Base-by-base conservation (phyloP, 371 early-diverging fungal species). In the Mortierella sp. region DNA sequence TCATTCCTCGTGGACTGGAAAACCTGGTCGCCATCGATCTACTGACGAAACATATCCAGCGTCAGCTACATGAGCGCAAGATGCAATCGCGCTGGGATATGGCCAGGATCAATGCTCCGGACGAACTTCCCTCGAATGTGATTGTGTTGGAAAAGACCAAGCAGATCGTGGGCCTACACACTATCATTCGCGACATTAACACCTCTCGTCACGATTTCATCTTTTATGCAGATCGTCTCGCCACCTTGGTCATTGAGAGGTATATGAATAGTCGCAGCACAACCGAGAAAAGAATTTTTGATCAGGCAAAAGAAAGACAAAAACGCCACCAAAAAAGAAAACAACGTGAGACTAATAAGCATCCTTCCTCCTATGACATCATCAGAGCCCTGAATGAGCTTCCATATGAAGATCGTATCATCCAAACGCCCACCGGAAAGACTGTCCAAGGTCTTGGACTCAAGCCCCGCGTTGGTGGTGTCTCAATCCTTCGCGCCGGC, bases 11-110 rank as follows among this genome's bases (percentile, higher is more conserved):
- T 60, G 96, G 96, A 12, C 79, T 93, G 34, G 95, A 95, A 62
- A 97, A 97, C 81, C 79, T 84, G 51, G 93, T 94, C 26, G 97
- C 97, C 4, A 95, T 97, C 66, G 94, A 94, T 70, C 83, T 97
- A 51, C 90, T 96, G 71, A 91, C 92, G 26, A 93, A 95, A 64
- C 94, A 95, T 59, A 86, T 96, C 48, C 85, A 87, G 64, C 88
- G 90, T 12, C 93, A 95, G 82, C 83, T 97, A 23, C 84, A 92
- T 57, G 93, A 92, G 42, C 87, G 89, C 55, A 85, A 83, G 28
- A 79, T 89, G 26, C 82, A 84, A 48, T 82, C 93, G 32, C 87
- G 93, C 14, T 89, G 88, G 87, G 86, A 84, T 30, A 66, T 89
- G 51, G 82, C 83, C 15, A 84, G 81, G 57, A 83, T 83, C 30